phyloP scores from a whole-genome alignment of 306 rosid species.

The Castanea crenata region DNA sequence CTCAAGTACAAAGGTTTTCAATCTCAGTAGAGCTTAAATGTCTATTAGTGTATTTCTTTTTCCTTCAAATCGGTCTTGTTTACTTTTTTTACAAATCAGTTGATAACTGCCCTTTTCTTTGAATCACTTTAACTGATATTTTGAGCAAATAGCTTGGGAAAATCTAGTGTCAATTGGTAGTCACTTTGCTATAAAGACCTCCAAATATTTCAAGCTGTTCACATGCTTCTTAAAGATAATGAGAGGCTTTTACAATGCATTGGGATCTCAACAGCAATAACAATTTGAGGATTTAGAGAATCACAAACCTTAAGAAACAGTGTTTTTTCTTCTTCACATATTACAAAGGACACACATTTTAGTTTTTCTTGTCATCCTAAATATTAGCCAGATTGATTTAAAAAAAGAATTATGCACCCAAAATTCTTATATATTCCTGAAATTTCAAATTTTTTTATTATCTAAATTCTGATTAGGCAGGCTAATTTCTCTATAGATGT shows the following conservation, averaged over 20 bases:
- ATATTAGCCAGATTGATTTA: too few species aligned
- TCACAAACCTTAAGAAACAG: not conserved
- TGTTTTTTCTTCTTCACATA: not conserved
- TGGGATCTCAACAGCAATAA: not conserved
- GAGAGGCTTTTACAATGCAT: not conserved
- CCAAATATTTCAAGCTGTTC: not conserved
- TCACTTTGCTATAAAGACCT: not conserved
- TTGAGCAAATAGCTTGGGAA: not conserved
- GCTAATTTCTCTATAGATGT: not conserved
- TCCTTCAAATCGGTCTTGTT: not conserved
- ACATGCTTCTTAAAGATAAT: not conserved
- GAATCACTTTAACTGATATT: not conserved
- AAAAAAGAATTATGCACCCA: not conserved
- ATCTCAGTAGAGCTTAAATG: too few species aligned
- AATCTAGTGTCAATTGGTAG: not conserved
- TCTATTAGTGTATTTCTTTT: not conserved
- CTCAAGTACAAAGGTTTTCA: too few species aligned
- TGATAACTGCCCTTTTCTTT: too few species aligned
- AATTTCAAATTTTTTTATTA: not conserved
- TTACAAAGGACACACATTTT: too few species aligned
- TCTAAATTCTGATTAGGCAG: not conserved
- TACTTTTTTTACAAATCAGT: not conserved
- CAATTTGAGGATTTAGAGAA: not conserved
- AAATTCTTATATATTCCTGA: not conserved
- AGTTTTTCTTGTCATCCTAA: too few species aligned